These are phyloP conservation scores for Globisporangium cystogenes DNA, from an alignment of 352 stramenopile species.

Conservation along the genomic window DNA sequence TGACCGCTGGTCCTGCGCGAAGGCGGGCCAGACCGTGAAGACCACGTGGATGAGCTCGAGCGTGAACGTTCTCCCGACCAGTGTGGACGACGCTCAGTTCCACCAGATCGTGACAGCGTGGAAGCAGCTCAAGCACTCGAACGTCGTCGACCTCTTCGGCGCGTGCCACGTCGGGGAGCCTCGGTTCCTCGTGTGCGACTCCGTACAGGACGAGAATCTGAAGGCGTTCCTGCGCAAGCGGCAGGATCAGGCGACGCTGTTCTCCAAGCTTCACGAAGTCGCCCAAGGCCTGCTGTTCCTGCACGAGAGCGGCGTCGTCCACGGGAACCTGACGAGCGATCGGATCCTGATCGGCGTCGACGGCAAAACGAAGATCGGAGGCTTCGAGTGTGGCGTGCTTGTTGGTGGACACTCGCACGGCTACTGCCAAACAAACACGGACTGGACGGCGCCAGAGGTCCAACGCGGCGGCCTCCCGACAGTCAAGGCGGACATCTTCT, in stretches of 20 bases:
- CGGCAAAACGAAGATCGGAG: conserved; percentile 4
- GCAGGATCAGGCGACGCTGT: background rate
- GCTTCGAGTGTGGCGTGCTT: conserved; percentile 1
- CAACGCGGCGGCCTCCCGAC: background rate
- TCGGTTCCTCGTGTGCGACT: conserved; percentile 2
- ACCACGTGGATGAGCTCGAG: background rate
- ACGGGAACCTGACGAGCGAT: conserved; percentile 1
- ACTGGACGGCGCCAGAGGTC: conserved; percentile 4
- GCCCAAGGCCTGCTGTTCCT: conserved; percentile 5
- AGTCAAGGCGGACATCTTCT: conserved; percentile 1
- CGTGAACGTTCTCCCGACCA: conserved; percentile 1
- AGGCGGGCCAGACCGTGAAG: background rate
- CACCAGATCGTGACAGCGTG: background rate
- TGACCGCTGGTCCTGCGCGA: background rate
- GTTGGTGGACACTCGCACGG: background rate
- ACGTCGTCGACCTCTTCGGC: conserved; percentile 2
- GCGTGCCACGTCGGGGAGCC: conserved; percentile 1
- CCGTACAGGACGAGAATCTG: background rate
- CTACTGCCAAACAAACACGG: background rate
- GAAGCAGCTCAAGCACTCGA: background rate
- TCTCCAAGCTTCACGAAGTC: conserved; percentile 8
- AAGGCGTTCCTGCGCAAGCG: background rate
- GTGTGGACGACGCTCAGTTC: conserved; percentile 1
- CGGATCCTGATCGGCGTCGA: conserved; percentile 5
- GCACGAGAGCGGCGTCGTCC: conserved; percentile 1